phyloP scores from a whole-genome alignment of 768 basidiomycete species.

The Rhodosporidiobolus odoratus region DNA sequence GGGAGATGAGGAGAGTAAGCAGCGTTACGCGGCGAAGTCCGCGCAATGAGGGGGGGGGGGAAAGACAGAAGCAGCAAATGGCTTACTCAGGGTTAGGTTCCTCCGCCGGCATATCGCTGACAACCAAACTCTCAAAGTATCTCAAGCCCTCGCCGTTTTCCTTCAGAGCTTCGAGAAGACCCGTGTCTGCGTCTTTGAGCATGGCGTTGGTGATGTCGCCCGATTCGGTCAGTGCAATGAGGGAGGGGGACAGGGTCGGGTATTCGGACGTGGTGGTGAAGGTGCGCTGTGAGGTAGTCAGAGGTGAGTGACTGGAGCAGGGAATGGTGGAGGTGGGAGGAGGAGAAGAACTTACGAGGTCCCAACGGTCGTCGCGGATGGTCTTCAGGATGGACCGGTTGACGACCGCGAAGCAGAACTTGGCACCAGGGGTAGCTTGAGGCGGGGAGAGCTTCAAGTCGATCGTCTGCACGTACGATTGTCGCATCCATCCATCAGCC shows the following conservation, averaged over 20 bases:
- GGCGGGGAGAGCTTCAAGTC: constrained; percentile 26
- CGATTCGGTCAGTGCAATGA: constrained; percentile 32
- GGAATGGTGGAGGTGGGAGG: neutral
- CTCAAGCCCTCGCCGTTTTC: neutral
- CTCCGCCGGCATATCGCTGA: constrained; percentile 18
- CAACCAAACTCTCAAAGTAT: constrained; percentile 26
- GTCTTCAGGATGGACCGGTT: neutral
- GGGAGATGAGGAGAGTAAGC: neutral
- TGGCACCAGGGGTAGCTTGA: constrained; percentile 19
- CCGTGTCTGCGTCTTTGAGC: constrained; percentile 15
- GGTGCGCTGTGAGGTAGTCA: constrained; percentile 15
- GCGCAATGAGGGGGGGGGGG: neutral
- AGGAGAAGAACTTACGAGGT: constrained; percentile 12
- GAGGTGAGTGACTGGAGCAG: neutral
- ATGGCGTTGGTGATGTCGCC: constrained; percentile 29
- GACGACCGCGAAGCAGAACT: constrained; percentile 25
- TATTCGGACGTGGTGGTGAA: constrained; percentile 20
- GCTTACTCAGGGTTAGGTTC: constrained; percentile 4
- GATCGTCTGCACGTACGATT: neutral
- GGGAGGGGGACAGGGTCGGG: neutral
- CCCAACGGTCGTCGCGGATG: constrained; percentile 23
- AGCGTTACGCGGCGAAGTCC: neutral
- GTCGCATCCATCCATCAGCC: no score
- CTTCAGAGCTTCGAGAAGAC: constrained; percentile 13
- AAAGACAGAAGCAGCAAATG: neutral